Conservation (phyloP, 306 rosid species). For the Fagus sylvatica region DNA sequence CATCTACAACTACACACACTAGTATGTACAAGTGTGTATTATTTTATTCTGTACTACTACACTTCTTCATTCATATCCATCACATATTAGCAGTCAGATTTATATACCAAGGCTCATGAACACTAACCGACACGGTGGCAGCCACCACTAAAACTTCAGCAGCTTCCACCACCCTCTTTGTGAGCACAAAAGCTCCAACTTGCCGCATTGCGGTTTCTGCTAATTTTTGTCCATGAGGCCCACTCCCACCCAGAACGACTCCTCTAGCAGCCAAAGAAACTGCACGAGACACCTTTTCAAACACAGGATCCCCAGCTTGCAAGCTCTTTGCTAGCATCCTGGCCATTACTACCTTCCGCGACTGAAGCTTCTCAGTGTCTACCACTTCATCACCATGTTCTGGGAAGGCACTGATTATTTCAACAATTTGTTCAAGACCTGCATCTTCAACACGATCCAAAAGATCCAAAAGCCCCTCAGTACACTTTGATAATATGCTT, state of each 20-base stretch:
- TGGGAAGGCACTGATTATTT: slow-evolving; percentile 50
- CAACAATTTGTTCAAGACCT: slow-evolving; percentile 64
- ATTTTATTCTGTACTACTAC: slow-evolving; percentile 7
- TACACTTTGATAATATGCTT: slow-evolving; percentile 43
- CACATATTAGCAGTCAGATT: slow-evolving; percentile 41
- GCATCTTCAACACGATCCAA: slow-evolving; percentile 62
- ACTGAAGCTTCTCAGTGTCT: slow-evolving; percentile 37
- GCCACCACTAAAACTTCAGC: slow-evolving; percentile 75
- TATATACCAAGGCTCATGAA: slow-evolving; percentile 85
- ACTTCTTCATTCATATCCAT: slow-evolving; percentile 11
- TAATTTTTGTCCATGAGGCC: slow-evolving; percentile 59
- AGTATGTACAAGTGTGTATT: slow-evolving; percentile 38
- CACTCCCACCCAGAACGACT: slow-evolving; percentile 74
- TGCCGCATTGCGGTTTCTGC: slow-evolving; percentile 71
- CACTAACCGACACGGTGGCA: slow-evolving; percentile 67
- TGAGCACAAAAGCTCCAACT: slow-evolving; percentile 65
- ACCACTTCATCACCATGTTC: slow-evolving; percentile 30
- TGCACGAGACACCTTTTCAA: slow-evolving; percentile 70
- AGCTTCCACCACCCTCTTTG: slow-evolving; percentile 61
- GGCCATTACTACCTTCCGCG: slow-evolving; percentile 57
- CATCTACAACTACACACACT: slow-evolving; percentile 38
- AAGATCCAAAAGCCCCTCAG: slow-evolving; percentile 44
- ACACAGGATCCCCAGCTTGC: slow-evolving; percentile 85
- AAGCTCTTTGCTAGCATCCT: slow-evolving; percentile 81
- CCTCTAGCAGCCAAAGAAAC: slow-evolving; percentile 70